Evolutionary conservation across 371 early-diverging fungal species (phyloP).

Genomic region (Circinella umbellata): DNA sequence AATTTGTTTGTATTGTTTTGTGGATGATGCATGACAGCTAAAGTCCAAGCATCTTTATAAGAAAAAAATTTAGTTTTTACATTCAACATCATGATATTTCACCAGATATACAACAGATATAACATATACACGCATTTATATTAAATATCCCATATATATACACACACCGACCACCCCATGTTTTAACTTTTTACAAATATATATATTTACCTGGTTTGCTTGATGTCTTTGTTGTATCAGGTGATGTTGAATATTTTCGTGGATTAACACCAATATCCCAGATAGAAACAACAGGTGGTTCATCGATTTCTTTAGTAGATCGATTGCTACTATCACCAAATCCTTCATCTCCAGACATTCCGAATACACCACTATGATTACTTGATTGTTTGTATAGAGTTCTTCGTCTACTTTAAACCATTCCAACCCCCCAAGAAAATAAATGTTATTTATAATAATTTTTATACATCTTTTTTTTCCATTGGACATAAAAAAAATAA

Average conservation of each 20-base stretch:
- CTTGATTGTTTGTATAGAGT: slow-evolving; percentile 15
- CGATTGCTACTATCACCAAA: slow-evolving; percentile 25
- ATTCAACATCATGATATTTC: no score
- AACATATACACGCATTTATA: no score
- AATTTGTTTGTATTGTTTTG: neutral
- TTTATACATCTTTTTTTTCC: neutral
- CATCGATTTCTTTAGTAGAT: slow-evolving; percentile 23
- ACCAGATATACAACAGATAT: no score
- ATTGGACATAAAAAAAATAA: neutral
- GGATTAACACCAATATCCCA: slow-evolving; percentile 39
- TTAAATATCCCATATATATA: no score
- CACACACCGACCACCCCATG: no score
- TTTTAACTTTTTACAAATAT: neutral
- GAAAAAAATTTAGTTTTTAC: neutral
- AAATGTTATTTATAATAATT: neutral
- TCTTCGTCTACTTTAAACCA: neutral
- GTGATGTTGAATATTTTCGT: slow-evolving; percentile 9
- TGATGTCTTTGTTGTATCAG: neutral
- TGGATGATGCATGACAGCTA: neutral
- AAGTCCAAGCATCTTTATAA: slow-evolving; percentile 7
- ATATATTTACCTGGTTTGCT: neutral
- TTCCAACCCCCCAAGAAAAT: no score
- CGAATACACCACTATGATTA: slow-evolving; percentile 24
- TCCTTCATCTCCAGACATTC: slow-evolving; percentile 11
- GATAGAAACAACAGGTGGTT: slow-evolving; percentile 28